Evolutionary conservation across 257 asterid genomes (phyloP).

Genomic region (Gentiana dahurica): DNA sequence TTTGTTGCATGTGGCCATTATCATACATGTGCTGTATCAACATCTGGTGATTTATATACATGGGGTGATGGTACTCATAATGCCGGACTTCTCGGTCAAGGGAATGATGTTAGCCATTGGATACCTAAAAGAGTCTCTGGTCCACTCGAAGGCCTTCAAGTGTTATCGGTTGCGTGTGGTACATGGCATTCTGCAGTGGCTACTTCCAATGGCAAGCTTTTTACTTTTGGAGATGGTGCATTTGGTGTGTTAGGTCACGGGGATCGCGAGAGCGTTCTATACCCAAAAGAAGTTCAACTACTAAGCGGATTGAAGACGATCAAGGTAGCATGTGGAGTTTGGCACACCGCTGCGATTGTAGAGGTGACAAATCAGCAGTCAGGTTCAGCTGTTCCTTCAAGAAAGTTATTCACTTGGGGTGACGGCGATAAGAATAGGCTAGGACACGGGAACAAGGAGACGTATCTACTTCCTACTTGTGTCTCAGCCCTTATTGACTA

Average conservation of each 20-base stretch:
- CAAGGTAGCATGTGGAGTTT: constrained; percentile 56
- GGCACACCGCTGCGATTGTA: constrained; percentile 78
- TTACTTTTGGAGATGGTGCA: constrained; percentile 76
- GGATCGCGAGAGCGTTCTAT: constrained; percentile 31
- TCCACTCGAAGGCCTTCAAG: constrained; percentile 37
- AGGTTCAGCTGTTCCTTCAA: constrained; percentile 18
- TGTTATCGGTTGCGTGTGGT: constrained; percentile 52
- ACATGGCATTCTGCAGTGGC: constrained; percentile 77
- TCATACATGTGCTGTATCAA: constrained; percentile 60
- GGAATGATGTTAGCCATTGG: constrained; percentile 49
- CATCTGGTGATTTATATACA: constrained; percentile 54
- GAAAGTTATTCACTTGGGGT: constrained; percentile 79
- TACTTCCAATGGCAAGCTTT: constrained; percentile 45
- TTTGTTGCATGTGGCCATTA: constrained; percentile 64
- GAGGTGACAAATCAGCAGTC: constrained; percentile 25
- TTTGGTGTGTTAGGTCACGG: constrained; percentile 82
- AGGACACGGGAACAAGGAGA: constrained; percentile 49
- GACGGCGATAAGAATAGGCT: constrained; percentile 70
- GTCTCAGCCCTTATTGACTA: constrained; percentile 22
- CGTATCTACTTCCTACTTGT: constrained; percentile 31
- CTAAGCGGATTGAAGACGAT: constrained; percentile 39
- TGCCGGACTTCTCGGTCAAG: constrained; percentile 67
- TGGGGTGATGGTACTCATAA: constrained; percentile 69
- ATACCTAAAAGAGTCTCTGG: constrained; percentile 48
- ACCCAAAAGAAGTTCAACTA: constrained; percentile 53